phyloP scores from a whole-genome alignment of 441 rosid species.

The Capsella rubella region DNA sequence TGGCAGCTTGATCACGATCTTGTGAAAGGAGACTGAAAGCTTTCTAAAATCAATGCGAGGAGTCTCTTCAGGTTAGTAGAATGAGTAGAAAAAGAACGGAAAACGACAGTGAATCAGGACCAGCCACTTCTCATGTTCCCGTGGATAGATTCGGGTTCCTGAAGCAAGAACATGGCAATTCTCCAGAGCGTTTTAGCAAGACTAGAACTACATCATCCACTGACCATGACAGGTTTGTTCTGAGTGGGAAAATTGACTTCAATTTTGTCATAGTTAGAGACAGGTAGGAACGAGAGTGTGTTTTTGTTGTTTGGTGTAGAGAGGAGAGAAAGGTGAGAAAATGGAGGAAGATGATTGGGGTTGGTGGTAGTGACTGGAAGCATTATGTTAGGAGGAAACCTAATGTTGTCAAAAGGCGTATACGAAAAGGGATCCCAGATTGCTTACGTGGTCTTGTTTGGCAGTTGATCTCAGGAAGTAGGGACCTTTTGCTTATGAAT shows the following conservation, averaged over 20 bases:
- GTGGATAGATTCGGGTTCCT: constrained; percentile 80
- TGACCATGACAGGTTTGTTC: constrained; percentile 63
- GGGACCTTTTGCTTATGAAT: constrained; percentile 93
- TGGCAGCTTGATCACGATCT: constrained; percentile 18
- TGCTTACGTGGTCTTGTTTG: constrained; percentile 97
- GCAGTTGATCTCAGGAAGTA: constrained; percentile 97
- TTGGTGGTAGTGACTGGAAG: constrained; percentile 98
- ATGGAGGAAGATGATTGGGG: constrained; percentile 99
- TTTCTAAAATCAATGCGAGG: constrained; percentile 29
- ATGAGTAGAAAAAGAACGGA: constrained; percentile 77
- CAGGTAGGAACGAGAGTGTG: not conserved
- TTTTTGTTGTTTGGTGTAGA: constrained; percentile 48
- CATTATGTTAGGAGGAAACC: constrained; percentile 89
- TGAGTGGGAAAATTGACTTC: not conserved
- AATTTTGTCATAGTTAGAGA: not conserved
- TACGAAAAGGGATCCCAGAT: constrained; percentile 94
- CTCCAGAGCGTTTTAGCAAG: constrained; percentile 51
- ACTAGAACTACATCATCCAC: constrained; percentile 47
- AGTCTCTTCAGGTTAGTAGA: constrained; percentile 46
- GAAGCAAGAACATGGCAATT: constrained; percentile 65
- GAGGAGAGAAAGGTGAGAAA: constrained; percentile 83
- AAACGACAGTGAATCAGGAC: constrained; percentile 65
- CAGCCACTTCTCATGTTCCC: constrained; percentile 58
- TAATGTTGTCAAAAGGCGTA: constrained; percentile 81
- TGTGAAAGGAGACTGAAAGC: not conserved